Base-by-base conservation (phyloP, 805 yeast genomes). In the Yarrowia sp. region DNA sequence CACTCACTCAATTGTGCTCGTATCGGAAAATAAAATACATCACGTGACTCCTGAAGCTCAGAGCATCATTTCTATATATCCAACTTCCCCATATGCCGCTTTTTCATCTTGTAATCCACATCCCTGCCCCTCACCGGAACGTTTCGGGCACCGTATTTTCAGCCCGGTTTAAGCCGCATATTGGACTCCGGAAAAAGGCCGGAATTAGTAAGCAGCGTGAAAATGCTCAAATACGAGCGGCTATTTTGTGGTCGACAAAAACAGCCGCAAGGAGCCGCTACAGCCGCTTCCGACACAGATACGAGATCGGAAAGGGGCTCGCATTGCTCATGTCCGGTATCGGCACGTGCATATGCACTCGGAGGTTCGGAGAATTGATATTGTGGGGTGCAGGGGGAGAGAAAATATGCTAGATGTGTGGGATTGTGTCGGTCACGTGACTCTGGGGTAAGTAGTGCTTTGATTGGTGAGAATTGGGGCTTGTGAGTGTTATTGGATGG, bases 71-170 rank as follows among this genome's bases (percentile, higher is more conserved):
- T 14, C 9, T 7, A 9, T 52, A 5, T 11, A 3, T 16, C 14
- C 9, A 8, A 2, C 45, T 38, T 8, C 5, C n/a, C 45, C 10
- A 12, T 22, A 8, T 7, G 8, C 8, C n/a, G 5, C 16, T 0
- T 12, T 7, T 16, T 19, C 35, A 10, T 10, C 4, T 7, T 11
- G 12, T 11, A 2, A 35, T 14, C 4, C 42, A 12, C 16, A 1
- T 36, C 3, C 46, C 19, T 22, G 14, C 46, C 46, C 61, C 61
- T 14, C 61, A 55, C n/a, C 61, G 61, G 45, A 41, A 22, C 61
- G 14, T 15, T 8, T 15, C 61, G 61, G 61, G 16, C 8, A 7
- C 11, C 38, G 26, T 15, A 52, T 15, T 16, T 11, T 16, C 2
- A 16, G 3, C 5, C 56, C 42, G 56, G 19, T 16, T 32, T 5